Conservation (phyloP, 352 stramenopile species). For the Phytophthora podocarpi region DNA sequence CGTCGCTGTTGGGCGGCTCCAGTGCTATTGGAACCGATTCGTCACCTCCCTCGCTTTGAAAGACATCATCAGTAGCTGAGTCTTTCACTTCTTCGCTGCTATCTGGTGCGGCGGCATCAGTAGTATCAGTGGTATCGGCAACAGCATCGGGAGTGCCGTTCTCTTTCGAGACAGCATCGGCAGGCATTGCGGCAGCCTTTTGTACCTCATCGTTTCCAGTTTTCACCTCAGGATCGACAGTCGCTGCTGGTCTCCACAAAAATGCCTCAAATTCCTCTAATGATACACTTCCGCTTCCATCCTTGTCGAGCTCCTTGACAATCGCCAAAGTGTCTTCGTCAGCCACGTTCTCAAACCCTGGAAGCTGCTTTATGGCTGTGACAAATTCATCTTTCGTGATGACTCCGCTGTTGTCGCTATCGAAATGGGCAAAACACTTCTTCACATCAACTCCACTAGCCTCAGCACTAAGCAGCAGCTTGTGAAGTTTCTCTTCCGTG, state of each 20-base stretch:
- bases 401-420: constrained; percentile 44
- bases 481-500: constrained; percentile 30
- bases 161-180: background rate
- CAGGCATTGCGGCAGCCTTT: background rate
- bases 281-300: constrained; percentile 58
- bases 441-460: constrained; percentile 41
- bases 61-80: background rate
- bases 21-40: constrained; percentile 10
- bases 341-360: constrained; percentile 41
- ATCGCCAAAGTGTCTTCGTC: constrained; percentile 43
- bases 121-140: background rate
- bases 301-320: constrained; percentile 56
- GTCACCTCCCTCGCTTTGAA: constrained; percentile 12
- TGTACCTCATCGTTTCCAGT: background rate
- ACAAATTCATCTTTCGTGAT: constrained; percentile 63
- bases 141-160: background rate
- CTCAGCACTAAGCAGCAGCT: constrained; percentile 36
- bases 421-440: constrained; percentile 62
- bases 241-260: constrained; percentile 6
- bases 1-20: background rate
- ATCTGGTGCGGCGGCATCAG: background rate
- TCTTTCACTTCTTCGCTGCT: background rate
- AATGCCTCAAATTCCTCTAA: constrained; percentile 61
- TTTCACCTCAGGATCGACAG: background rate
- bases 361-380: constrained; percentile 46